A percentile compares a stretch with the other conserved stretches of the same genome.
These are phyloP conservation scores for Penicillium ucsense DNA, from an alignment of 495 filamentous ascomycete species.

Conservation along the genomic window DNA sequence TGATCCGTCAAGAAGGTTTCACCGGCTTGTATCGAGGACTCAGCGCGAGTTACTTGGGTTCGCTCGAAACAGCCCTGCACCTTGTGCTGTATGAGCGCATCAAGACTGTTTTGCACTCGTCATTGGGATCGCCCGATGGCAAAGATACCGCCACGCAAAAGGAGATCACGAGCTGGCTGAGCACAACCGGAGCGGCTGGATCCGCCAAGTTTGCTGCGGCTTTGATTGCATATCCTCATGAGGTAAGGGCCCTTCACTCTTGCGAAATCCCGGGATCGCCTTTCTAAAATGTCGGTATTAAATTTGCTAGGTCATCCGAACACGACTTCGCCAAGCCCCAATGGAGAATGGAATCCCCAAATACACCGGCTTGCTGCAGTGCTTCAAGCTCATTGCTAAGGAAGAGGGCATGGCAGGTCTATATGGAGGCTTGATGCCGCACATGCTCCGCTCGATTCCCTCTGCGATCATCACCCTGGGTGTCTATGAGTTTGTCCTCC, in stretches of 20 bases:
- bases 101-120: slow-evolving; percentile 52
- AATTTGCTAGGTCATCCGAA: slow-evolving; percentile 55
- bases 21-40: slow-evolving; percentile 75
- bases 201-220: slow-evolving; percentile 73
- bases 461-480: slow-evolving; percentile 88
- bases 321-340: slow-evolving; percentile 71
- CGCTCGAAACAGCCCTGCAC: slow-evolving; percentile 77
- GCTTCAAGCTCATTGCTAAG: slow-evolving; percentile 70
- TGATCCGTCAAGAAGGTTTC: slow-evolving; percentile 66
- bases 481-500: slow-evolving; percentile 77
- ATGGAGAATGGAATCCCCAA: slow-evolving; percentile 61
- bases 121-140: slow-evolving; percentile 37
- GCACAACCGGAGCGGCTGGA: slow-evolving; percentile 61
- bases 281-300: too few species aligned
- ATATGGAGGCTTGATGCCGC: slow-evolving; percentile 80
- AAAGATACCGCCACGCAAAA: slow-evolving; percentile 16
- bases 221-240: slow-evolving; percentile 78
- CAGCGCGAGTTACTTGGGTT: slow-evolving; percentile 78
- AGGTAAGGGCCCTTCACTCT: slow-evolving; percentile 39
- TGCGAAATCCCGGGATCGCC: too few species aligned
- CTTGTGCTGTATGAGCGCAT: slow-evolving; percentile 82
- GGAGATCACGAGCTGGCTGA: slow-evolving; percentile 26
- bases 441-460: slow-evolving; percentile 78
- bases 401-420: slow-evolving; percentile 75
- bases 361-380: slow-evolving; percentile 75